A percentile compares a stretch with the other conserved stretches of the same genome.
phyloP scores from a whole-genome alignment of 129 eudicot genomes.

The Centella asiatica region DNA sequence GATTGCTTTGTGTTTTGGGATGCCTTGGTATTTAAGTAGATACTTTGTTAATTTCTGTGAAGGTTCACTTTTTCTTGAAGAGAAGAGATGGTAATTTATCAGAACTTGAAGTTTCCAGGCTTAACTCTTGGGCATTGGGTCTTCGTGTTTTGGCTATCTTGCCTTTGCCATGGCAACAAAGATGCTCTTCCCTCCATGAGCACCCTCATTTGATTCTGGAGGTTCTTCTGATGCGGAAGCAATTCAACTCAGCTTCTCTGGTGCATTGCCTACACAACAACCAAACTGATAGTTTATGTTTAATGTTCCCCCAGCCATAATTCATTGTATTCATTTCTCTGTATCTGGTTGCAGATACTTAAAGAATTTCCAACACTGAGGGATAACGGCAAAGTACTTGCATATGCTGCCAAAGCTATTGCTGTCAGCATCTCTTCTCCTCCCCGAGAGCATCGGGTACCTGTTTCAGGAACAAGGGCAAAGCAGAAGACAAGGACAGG shows the following conservation, averaged over 20 bases:
- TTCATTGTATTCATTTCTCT: background rate
- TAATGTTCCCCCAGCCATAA: background rate
- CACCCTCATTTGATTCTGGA: constrained; percentile 92
- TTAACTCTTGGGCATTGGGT: constrained; percentile 95
- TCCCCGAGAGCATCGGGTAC: constrained; percentile 69
- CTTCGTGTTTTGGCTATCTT: constrained; percentile 90
- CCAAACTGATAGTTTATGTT: constrained; percentile 7
- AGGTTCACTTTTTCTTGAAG: constrained; percentile 99
- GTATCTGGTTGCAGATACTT: constrained; percentile 53
- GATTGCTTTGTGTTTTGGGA: background rate
- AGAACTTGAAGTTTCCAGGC: constrained; percentile 76
- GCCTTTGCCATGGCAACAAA: constrained; percentile 99
- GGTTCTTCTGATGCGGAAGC: constrained; percentile 95
- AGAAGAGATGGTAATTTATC: constrained; percentile 80
- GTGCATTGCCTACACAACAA: constrained; percentile 29
- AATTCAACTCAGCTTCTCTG: constrained; percentile 88
- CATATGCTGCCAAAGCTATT: constrained; percentile 92
- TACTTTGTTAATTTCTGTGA: constrained; percentile 16
- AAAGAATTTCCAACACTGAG: constrained; percentile 86
- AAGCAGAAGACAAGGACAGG: constrained; percentile 59
- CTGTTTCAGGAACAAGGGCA: constrained; percentile 61
- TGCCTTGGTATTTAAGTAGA: background rate
- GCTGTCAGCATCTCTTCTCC: constrained; percentile 69
- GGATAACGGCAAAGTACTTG: constrained; percentile 61
- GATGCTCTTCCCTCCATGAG: constrained; percentile 92